A percentile compares a stretch with the other conserved stretches of the same genome.
phyloP scores from a whole-genome alignment of 805 yeast species.

The Candida nanaspora region DNA sequence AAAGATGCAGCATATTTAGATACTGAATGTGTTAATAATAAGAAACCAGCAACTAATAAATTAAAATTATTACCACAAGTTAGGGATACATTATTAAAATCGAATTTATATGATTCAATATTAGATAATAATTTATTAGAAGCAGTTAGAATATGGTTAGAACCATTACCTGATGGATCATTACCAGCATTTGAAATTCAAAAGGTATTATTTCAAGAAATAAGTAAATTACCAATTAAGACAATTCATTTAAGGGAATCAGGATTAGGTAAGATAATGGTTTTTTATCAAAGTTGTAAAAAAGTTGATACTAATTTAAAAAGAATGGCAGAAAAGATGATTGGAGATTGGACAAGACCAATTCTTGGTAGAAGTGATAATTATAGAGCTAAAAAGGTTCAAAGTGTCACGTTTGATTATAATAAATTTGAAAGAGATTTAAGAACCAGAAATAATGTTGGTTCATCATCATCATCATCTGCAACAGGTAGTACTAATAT shows the following conservation, averaged over 20 bases:
- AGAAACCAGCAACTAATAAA: constrained; percentile 68
- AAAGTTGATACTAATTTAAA: constrained; percentile 84
- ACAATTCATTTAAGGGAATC: constrained; percentile 92
- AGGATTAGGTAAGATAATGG: constrained; percentile 87
- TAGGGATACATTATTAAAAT: constrained; percentile 65
- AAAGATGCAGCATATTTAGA: constrained; percentile 77
- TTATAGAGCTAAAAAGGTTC: constrained; percentile 78
- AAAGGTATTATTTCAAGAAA: constrained; percentile 70
- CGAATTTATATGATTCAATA: constrained; percentile 83
- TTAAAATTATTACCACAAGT: constrained; percentile 77
- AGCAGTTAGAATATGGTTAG: constrained; percentile 94
- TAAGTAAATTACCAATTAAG: constrained; percentile 79
- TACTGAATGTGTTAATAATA: constrained; percentile 48
- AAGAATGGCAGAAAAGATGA: constrained; percentile 80
- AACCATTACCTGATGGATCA: constrained; percentile 96
- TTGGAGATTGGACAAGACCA: constrained; percentile 98
- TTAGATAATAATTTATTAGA: constrained; percentile 90
- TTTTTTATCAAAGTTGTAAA: constrained; percentile 88
- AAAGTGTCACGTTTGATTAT: constrained; percentile 61
- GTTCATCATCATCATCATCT: too few species aligned
- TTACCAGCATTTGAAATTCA: constrained; percentile 97
- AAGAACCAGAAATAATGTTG: constrained; percentile 16
- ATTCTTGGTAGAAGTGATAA: constrained; percentile 93
- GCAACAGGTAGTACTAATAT: too few species aligned
- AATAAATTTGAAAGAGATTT: constrained; percentile 40